Evolutionary conservation across 139 green algal species (phyloP).

Genomic region (Micractinium conductrix): DNA sequence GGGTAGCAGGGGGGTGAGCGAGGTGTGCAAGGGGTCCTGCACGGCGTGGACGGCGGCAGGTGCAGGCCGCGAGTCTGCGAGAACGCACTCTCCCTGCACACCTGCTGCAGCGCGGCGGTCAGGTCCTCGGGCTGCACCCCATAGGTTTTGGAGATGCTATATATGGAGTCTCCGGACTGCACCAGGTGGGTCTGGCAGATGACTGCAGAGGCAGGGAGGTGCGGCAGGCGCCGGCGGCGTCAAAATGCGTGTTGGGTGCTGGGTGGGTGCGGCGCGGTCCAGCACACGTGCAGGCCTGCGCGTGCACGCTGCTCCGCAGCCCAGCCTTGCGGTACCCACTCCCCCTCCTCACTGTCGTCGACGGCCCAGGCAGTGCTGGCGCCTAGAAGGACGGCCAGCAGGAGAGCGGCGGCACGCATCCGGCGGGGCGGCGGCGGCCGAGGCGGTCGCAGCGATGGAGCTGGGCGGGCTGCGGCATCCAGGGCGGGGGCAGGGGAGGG

Average conservation of each 20-base stretch:
- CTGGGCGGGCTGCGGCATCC: neutral
- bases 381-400: neutral
- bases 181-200: constrained; percentile 41
- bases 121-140: constrained; percentile 27
- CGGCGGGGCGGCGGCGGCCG: neutral
- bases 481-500: neutral
- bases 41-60: no score
- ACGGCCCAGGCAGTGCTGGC: neutral
- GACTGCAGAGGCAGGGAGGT: neutral
- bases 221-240: neutral
- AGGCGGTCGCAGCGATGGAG: no score
- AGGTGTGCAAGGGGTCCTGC: no score
- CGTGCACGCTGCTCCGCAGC: no score
- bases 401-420: neutral
- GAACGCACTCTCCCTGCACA: no score
- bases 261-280: no score
- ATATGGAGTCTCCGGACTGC: constrained; percentile 31
- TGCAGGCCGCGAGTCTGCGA: no score
- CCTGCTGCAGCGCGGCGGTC: constrained; percentile 17
- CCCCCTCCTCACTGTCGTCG: neutral
- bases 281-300: no score
- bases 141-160: constrained; percentile 23
- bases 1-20: no score
- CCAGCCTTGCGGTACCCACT: neutral
- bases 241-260: neutral